Evolutionary conservation across 2,329 filamentous ascomycete species (phyloP).

Genomic region (Capronia epimyces): DNA sequence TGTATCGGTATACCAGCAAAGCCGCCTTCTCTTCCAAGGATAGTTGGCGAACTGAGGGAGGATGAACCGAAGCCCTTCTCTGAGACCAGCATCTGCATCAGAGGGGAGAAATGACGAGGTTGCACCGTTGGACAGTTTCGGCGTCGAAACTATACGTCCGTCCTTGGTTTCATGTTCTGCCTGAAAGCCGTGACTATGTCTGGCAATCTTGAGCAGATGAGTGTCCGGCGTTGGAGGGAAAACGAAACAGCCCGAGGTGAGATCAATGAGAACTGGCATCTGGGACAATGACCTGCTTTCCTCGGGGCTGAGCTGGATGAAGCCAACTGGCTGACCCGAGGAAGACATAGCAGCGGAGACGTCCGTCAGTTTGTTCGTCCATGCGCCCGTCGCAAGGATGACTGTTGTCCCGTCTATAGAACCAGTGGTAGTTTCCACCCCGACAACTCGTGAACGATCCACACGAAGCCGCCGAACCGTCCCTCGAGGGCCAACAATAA

Average conservation of each 20-base stretch:
- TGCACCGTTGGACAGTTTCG: conserved; percentile 37
- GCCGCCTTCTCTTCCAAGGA: conserved; percentile 55
- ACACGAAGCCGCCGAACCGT: too few relatives aligned
- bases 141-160: conserved; percentile 33
- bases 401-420: too few relatives aligned
- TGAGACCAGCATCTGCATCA: conserved; percentile 58
- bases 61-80: conserved; percentile 55
- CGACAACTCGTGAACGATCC: too few relatives aligned
- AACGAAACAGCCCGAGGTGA: conserved; percentile 48
- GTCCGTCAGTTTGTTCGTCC: too few relatives aligned
- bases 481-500: too few relatives aligned
- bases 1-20: conserved; percentile 76
- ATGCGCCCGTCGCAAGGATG: too few relatives aligned
- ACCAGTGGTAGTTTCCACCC: too few relatives aligned
- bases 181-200: conserved; percentile 62
- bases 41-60: conserved; percentile 57
- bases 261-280: too few relatives aligned
- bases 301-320: too few relatives aligned
- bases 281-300: too few relatives aligned
- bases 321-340: too few relatives aligned
- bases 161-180: conserved; percentile 34
- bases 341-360: too few relatives aligned
- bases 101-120: conserved; percentile 36
- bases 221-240: conserved; percentile 49
- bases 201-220: conserved; percentile 61